Base-by-base conservation (phyloP, 2,329 filamentous ascomycete species). In the Alternaria sp. region DNA sequence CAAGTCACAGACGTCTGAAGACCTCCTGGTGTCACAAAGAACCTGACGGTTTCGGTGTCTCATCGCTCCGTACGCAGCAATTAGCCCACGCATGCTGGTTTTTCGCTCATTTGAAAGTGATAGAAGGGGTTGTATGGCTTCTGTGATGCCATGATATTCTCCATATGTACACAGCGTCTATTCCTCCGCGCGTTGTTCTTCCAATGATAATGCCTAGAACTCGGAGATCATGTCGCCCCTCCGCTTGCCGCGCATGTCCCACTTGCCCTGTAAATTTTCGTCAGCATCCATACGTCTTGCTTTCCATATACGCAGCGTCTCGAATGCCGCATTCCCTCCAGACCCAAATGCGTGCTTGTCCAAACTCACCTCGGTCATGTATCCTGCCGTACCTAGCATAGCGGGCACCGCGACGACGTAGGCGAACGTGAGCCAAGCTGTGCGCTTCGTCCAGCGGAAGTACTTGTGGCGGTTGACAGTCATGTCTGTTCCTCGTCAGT, bases 391-490 rank as follows among this genome's bases (percentile, higher is more conserved):
- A 50, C 89, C 89, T 70, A 97, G 73, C 61, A 91, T 84, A 44
- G 83, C 81, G 8, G 96, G 96, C 46, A 97, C 87, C 57, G 90
- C 83, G 32, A 89, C 83, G 62, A 91, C 87, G 81, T 95, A 97
- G 68, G 90, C 85, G 78, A 97, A 88, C 5, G 90, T 90, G 75
- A 97, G 81, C 83, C 88, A 89, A 28, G 93, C 93, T 49, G 93
- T 97, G 76, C 91, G 87, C 56, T 89, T 87, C 36, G 91, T 98
- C 93, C 93, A 98, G 81, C 93, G 88, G 88, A 98, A 99, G 88
- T 93, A 97, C 83, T 93, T 93, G 88, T 94, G 91, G 70, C 96
- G 91, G 85, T 92, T 93, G 76, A 87, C 85, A 76, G 87, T 88
- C 89, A 97, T 92, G 80, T 91, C 94, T 97, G 75, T 23, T 12